Conservation (phyloP, 1,284 basidiomycete genomes). For the Singerocomus inundabilis region DNA sequence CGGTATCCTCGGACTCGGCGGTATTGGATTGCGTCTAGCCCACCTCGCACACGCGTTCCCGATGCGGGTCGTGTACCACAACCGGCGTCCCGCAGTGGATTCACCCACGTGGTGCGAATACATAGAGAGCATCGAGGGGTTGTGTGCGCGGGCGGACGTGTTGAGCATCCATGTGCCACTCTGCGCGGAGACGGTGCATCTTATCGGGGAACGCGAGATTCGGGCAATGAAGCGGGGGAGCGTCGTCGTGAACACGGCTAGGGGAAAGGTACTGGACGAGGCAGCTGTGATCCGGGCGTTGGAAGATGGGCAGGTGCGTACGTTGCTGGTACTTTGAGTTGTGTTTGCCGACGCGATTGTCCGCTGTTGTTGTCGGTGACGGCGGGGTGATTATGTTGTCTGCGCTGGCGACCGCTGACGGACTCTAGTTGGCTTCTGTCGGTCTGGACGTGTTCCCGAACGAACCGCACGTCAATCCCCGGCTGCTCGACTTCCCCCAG, state of each 20-base stretch:
- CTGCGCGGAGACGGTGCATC: constrained; percentile 67
- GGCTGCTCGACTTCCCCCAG: constrained; percentile 77
- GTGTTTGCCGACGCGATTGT: background rate
- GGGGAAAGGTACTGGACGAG: constrained; percentile 88
- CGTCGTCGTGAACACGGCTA: constrained; percentile 86
- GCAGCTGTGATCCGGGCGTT: constrained; percentile 81
- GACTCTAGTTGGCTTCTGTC: constrained; percentile 70
- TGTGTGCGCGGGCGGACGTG: constrained; percentile 75
- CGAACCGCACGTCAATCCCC: constrained; percentile 83
- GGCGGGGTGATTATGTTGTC: no score
- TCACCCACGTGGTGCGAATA: constrained; percentile 80
- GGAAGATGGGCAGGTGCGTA: constrained; percentile 75
- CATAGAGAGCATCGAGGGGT: constrained; percentile 65
- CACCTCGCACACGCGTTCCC: constrained; percentile 71
- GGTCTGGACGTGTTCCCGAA: constrained; percentile 90
- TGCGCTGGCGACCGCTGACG: background rate
- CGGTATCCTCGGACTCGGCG: constrained; percentile 86
- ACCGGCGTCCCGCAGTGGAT: constrained; percentile 47
- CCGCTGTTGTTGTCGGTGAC: no score
- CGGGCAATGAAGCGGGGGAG: constrained; percentile 76
- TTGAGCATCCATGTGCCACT: constrained; percentile 75
- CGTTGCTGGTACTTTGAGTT: background rate
- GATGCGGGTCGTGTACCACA: constrained; percentile 87
- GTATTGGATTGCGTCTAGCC: constrained; percentile 76
- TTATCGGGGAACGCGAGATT: constrained; percentile 81